Conservation (phyloP, 805 yeast species). For the Candida ficus region DNA sequence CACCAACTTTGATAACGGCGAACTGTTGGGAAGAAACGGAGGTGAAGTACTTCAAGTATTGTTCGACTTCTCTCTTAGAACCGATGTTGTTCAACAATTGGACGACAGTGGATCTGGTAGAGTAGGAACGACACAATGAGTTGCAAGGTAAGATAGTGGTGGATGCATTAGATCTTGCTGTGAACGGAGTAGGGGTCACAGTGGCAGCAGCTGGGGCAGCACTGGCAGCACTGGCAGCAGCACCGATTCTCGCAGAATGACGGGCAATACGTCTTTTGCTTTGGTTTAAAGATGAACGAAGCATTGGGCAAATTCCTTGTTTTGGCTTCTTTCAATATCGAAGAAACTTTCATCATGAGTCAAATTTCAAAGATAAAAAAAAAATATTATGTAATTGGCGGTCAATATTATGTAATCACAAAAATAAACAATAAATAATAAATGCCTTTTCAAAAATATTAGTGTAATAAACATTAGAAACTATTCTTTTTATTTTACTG, state of each 20-base stretch:
- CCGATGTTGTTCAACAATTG: constrained; percentile 95
- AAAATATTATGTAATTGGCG: too few relatives aligned
- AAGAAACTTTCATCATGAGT: too few relatives aligned
- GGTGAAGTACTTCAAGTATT: constrained; percentile 92
- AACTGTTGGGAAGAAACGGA: constrained; percentile 95
- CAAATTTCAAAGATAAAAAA: neutral
- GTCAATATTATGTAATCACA: too few relatives aligned
- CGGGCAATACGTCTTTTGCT: constrained; percentile 24
- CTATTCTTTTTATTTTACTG: too few relatives aligned
- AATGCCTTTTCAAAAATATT: too few relatives aligned
- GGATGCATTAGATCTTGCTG: constrained; percentile 12
- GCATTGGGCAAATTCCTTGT: constrained; percentile 14
- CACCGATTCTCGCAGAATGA: constrained; percentile 16
- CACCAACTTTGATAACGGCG: constrained; percentile 98
- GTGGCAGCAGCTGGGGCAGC: constrained; percentile 7
- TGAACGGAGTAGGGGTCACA: constrained; percentile 5
- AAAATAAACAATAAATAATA: too few relatives aligned
- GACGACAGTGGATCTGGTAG: constrained; percentile 92
- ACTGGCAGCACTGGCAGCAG: constrained; percentile 8
- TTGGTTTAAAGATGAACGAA: constrained; percentile 25
- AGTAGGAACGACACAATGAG: constrained; percentile 30
- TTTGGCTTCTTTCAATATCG: too few relatives aligned
- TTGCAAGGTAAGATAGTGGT: constrained; percentile 9
- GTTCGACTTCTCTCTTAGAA: constrained; percentile 96
- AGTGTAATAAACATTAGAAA: too few relatives aligned